phyloP scores from a whole-genome alignment of 140 eudicot species.

The Anethum foeniculum region DNA sequence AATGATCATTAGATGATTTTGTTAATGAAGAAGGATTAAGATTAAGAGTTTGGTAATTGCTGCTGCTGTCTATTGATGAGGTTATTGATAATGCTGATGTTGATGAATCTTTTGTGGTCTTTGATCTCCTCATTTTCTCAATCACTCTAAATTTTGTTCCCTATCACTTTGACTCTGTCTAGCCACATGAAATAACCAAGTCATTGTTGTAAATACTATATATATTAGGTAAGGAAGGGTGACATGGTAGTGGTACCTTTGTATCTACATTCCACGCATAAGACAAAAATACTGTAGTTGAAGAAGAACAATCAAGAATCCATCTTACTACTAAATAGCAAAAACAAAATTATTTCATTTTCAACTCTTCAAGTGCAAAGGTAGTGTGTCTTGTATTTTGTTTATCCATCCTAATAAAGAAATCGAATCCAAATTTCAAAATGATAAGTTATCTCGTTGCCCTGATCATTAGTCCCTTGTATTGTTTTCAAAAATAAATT shows the following conservation, averaged over 20 bases:
- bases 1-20: background rate
- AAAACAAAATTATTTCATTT: background rate
- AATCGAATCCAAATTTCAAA: no score
- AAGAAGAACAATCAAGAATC: background rate
- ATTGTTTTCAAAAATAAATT: no score
- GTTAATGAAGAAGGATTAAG: background rate
- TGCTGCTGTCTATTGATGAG: conserved; percentile 12
- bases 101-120: background rate
- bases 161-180: background rate
- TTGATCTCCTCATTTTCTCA: conserved; percentile 6
- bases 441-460: no score
- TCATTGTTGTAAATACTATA: background rate
- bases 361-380: background rate
- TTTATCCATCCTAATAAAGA: no score
- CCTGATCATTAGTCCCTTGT: no score
- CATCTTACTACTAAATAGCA: background rate
- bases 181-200: background rate
- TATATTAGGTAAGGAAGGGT: background rate
- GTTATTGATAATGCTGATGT: background rate
- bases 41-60: conserved; percentile 5
- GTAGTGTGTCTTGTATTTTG: no score
- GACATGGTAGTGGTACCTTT: background rate
- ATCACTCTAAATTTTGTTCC: background rate
- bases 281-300: background rate
- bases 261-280: background rate